Base-by-base conservation (phyloP, 2,329 filamentous ascomycete species). In the Plectosphaerella cucumerina region DNA sequence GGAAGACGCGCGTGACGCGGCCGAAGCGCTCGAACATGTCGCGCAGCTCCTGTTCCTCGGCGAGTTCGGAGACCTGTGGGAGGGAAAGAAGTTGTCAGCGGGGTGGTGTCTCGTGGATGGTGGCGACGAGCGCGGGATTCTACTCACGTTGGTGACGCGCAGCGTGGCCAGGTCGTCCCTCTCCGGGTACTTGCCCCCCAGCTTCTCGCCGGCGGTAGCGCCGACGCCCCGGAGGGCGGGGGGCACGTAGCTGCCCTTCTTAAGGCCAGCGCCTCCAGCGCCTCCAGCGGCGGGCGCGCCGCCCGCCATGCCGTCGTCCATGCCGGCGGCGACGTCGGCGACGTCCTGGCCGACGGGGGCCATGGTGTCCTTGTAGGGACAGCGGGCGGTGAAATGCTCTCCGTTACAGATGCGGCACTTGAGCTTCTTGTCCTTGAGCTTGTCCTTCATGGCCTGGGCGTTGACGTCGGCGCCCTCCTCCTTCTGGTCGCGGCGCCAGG, bases 331-430 rank as follows among this genome's bases (percentile, higher is more conserved):
- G 23, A 75, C 73, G 56, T 86, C 83, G 55, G 72, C 78, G 31
- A 67, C 66, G 69, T 85, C 83, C 22, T 47, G 35, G 59, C 85
- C 85, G 55, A 92, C 84, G 35, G 89, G 94, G 34, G 93, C 91
- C 91, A 99, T 97, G 63, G 93, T 99, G 70, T 97, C 94, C 80
- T 97, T 99, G 86, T 96, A 99, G 34, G 94, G 94, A 84, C 94
- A 99, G 71, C 94, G 87, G 60, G 93, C 93, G 41, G 94, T 99
- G 81, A 97, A 99, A 84, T 99, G 94, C 80, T 99, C 94, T 68
- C 93, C 94, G 69, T 86, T 89, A 78, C 94, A 99, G 70, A 99
- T 97, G 81, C 94, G 89, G 75, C 94, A 99, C 83, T 97, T 97
- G 80, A 99, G 95, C 79, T 97, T 95, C 84, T 97, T 96, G 78